Evolutionary conservation across 371 early-diverging fungal species (phyloP), one percentile per base, ranked within the genome.

Genomic region (Gilbertella persicaria): DNA sequence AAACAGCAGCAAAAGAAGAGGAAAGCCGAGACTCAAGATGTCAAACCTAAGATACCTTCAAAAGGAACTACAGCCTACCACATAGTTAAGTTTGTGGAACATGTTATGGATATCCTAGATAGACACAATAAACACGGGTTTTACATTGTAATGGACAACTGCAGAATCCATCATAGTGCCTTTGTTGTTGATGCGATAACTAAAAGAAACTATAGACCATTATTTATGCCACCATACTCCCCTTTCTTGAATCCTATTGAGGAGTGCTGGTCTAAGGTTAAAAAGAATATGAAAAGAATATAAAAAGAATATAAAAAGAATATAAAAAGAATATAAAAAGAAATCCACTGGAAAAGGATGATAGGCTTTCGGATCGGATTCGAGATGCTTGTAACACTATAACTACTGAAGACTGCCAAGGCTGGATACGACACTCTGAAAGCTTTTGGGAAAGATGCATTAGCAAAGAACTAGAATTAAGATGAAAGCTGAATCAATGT

Each of bases 201-300:
- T n/a, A 21, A 25, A 5, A 5, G 53, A 36, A 36, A 26, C 9
- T 44, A 53, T 24, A 42, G 44, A 17, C 53, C 45, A 17, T 19
- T 53, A 36, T 53, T 43, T 36, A 42, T 53, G 26, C 42, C 42
- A 17, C 46, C 40, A 6, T 45, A 54, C 26, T 54, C 46, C 17
- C 42, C 41, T 24, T 42, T 47, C 38, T 28, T 42, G 20, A 55
- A 55, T 33, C 48, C 55, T 4, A 48, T 48, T 24, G 55, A 55
- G 29, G 48, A 55, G 24, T 55, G 39, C 20, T 42, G 42, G 49
- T 28, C 55, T 30, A 55, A 55, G 19, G 28, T 38, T 26, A 53
- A 45, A 45, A 45, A 17, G 9, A 25, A 30, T 16, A 53, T 39
- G 12, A n/a, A n/a, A n/a, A n/a, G n/a, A n/a, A n/a, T n/a, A n/a